Evolutionary conservation across 345 rosid genomes (phyloP).

Genomic region (Euphorbia pulcherrima): DNA sequence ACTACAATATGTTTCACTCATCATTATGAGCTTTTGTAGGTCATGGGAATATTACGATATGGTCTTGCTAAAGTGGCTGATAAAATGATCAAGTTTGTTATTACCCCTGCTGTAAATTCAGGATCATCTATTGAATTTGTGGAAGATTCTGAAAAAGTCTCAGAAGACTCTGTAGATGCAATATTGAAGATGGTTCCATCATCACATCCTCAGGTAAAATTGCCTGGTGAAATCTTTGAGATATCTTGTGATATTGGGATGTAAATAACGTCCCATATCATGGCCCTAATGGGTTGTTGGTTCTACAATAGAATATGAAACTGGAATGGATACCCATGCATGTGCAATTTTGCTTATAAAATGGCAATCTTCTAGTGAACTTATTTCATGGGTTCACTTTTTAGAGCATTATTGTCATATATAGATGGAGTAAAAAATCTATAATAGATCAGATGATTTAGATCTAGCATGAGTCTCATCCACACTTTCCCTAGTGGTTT

Average conservation of each 20-base stretch:
- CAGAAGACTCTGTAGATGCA: conserved; percentile 47
- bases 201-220: conserved; percentile 45
- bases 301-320: neutral
- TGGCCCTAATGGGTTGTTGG: too few relatives aligned
- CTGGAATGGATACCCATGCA: neutral
- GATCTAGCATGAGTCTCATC: neutral
- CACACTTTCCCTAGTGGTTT: neutral
- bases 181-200: conserved; percentile 48
- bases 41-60: conserved; percentile 73
- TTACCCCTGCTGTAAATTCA: conserved; percentile 63
- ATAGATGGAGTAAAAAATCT: neutral
- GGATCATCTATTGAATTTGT: conserved; percentile 44
- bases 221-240: conserved; percentile 1
- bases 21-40: conserved; percentile 42
- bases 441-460: neutral
- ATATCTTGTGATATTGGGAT: conserved; percentile 4
- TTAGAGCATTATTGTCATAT: neutral
- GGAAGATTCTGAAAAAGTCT: conserved; percentile 46
- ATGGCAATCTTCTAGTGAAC: neutral
- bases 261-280: neutral
- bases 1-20: neutral
- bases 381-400: neutral
- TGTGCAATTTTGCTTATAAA: neutral
- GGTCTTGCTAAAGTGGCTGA: conserved; percentile 91
- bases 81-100: conserved; percentile 71